Percentiles rank a stretch among this genome's conserved stretches.
These are phyloP conservation scores for Carex scoparia DNA, from an alignment of 176 grass and related monocot genomes.

Conservation along the genomic window DNA sequence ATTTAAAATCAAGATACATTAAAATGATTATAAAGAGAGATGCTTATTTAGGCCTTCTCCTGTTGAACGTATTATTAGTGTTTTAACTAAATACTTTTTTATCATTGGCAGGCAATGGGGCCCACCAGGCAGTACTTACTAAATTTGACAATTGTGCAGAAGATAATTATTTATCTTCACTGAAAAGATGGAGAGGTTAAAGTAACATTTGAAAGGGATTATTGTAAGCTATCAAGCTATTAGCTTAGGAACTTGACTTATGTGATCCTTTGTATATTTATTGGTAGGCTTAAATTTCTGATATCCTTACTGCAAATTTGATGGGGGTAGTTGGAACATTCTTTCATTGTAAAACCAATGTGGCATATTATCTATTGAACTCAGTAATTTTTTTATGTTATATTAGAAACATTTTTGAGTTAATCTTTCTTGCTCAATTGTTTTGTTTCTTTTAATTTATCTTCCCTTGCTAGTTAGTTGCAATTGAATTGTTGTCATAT, in stretches of 20 bases:
- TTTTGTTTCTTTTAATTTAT: not conserved
- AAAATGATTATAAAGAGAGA: not conserved
- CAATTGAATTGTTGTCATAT: not conserved
- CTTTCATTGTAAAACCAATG: not conserved
- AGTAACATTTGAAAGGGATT: not conserved
- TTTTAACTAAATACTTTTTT: not conserved
- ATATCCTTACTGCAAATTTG: not conserved
- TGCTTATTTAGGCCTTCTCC: not conserved
- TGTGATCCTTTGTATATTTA: slow-evolving; percentile 10
- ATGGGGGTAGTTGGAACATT: not conserved
- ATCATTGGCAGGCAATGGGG: not conserved
- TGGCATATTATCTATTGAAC: not conserved
- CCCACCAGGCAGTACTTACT: not conserved
- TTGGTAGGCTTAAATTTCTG: slow-evolving; percentile 13
- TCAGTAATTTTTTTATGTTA: not conserved
- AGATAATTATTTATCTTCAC: not conserved
- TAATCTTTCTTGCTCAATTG: not conserved
- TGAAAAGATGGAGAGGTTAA: not conserved
- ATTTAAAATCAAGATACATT: not conserved
- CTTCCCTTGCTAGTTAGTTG: not conserved
- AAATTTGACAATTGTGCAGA: not conserved
- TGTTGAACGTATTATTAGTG: not conserved
- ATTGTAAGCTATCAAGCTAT: not conserved
- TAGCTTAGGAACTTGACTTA: slow-evolving; percentile 17
- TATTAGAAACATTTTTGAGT: not conserved